Evolutionary conservation across 2,329 filamentous ascomycete species (phyloP).

Genomic region (Fusarium continuum): DNA sequence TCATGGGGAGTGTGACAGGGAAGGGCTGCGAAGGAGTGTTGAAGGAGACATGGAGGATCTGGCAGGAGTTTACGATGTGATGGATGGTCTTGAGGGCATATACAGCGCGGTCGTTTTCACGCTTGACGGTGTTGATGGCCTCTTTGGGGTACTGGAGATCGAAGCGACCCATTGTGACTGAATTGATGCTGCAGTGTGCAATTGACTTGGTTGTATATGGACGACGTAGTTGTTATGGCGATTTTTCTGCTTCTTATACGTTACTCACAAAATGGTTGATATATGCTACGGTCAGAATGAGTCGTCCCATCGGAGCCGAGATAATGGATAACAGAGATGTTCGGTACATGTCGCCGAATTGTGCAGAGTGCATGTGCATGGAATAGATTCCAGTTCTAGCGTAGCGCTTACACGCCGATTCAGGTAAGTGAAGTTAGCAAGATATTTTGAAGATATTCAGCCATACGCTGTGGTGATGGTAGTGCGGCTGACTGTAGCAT

Average conservation of each 20-base stretch:
- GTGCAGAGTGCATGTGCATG: neutral
- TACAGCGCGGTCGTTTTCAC: slow-evolving; percentile 70
- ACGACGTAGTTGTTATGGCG: neutral
- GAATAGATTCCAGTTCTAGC: neutral
- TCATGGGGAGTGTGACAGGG: slow-evolving; percentile 83
- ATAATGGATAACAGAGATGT: neutral
- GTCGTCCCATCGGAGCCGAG: slow-evolving; percentile 12
- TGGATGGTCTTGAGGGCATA: slow-evolving; percentile 81
- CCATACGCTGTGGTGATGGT: neutral
- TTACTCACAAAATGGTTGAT: neutral
- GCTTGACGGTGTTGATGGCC: slow-evolving; percentile 71
- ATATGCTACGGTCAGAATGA: neutral
- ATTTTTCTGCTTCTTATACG: slow-evolving; percentile 7
- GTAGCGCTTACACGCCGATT: neutral
- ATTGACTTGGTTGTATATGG: neutral
- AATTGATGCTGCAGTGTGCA: neutral
- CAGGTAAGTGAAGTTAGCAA: neutral
- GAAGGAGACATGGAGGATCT: slow-evolving; percentile 84
- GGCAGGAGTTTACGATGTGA: slow-evolving; percentile 76
- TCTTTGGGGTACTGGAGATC: slow-evolving; percentile 70
- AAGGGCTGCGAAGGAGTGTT: slow-evolving; percentile 71
- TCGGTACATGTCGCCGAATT: slow-evolving; percentile 9
- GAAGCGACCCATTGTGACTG: slow-evolving; percentile 48
- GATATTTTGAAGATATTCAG: neutral
- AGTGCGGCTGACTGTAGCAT: slow-evolving; percentile 27